Conservation (phyloP, 495 filamentous ascomycete genomes). For the Aspergillus indologenus region DNA sequence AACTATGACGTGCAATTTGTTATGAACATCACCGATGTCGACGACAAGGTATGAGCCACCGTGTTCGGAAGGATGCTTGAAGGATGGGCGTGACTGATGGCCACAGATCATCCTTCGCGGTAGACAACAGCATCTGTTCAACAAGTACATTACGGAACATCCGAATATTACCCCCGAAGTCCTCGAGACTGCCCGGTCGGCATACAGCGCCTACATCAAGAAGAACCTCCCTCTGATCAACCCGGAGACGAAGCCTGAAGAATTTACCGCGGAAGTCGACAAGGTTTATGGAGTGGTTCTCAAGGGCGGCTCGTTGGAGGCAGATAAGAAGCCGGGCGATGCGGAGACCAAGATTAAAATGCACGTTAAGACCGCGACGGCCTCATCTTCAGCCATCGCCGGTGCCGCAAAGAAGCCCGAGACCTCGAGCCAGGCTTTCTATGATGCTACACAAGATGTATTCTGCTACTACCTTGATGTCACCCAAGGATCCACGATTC, state of each 20-base stretch:
- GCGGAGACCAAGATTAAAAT: conserved; percentile 87
- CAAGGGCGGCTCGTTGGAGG: conserved; percentile 49
- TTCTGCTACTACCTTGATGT: conserved; percentile 83
- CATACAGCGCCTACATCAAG: conserved; percentile 68
- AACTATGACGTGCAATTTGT: conserved; percentile 84
- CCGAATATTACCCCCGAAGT: conserved; percentile 48
- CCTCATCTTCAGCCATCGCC: conserved; percentile 56
- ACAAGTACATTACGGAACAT: conserved; percentile 47
- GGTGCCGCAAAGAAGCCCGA: conserved; percentile 32
- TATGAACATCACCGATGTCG: conserved; percentile 94
- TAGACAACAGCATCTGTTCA: conserved; percentile 71
- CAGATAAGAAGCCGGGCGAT: conserved; percentile 64
- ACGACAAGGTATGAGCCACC: conserved; percentile 68
- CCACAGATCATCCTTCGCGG: conserved; percentile 77
- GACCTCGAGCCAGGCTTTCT: conserved; percentile 54
- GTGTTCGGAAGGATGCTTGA: not conserved
- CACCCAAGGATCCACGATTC: conserved; percentile 68
- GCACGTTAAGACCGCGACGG: conserved; percentile 76
- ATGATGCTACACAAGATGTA: conserved; percentile 57
- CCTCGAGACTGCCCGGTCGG: conserved; percentile 56
- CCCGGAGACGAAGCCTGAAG: conserved; percentile 33
- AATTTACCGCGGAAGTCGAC: conserved; percentile 55
- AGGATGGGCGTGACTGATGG: conserved; percentile 2
- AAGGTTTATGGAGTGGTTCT: conserved; percentile 61
- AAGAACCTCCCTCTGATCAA: conserved; percentile 70